Base-by-base conservation (phyloP, 352 stramenopile genomes). In the Phytopythium mirpurense region DNA sequence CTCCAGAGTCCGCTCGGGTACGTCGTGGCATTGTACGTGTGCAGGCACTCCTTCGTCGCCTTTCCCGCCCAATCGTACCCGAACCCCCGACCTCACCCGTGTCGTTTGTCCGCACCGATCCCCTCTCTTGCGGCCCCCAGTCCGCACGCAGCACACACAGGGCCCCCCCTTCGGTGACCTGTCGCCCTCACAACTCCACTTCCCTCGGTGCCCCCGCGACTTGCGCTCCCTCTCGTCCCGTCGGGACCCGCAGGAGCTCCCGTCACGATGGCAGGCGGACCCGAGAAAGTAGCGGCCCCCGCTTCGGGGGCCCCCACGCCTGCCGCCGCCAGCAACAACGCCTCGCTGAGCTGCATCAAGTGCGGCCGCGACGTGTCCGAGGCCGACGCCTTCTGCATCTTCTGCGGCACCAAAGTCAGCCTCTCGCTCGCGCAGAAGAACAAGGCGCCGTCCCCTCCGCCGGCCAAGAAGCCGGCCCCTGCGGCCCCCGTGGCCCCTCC, bases 311-410 rank as follows among this genome's bases (percentile, higher is more conserved):
- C 56, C 38, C 19, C 72, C 10, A 46, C 53, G 2, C 10, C 49
- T 21, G 48, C 62, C 34, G 51, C 63, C 41, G 65, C 53, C 54
- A 62, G 47, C 54, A 74, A 60, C 63, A 80, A 85, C 69, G 72
- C 67, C 45, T 63, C 60, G 10, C 68, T 87, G 50, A 71, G 38
- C 47, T 93, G 83, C 58, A 73, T 88, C 63, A 91, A 90, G 55
- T 93, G 83, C 54, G 70, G 71, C 51, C 76, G 77, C 50, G 74
- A 88, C 41, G 79, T 93, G 57, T 72, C 81, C 42, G 67, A 83
- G 51, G 51, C 74, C 26, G 83, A 93, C 69, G 68, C 81, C 40
- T 91, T 93, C 66, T 93, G 83, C 64, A 93, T 93, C 66, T 93
- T 87, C 67, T 93, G 83, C 54, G 83, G 83, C 58, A 93, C 81